Evolutionary conservation across 2,329 filamentous ascomycete species (phyloP).

Genomic region (Mollisia scopiformis): DNA sequence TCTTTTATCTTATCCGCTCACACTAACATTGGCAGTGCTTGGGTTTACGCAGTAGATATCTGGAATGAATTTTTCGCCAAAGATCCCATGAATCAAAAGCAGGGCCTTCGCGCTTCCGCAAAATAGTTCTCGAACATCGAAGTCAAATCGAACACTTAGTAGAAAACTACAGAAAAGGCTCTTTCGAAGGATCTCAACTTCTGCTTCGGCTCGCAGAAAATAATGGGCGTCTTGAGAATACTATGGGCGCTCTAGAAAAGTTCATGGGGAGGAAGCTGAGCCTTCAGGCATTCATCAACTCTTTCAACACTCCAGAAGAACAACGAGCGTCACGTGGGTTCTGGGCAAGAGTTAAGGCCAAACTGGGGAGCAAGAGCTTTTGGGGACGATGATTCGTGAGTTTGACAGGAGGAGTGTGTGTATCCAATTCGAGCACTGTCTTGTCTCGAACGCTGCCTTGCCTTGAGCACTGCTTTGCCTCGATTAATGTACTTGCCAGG

Average conservation of each 20-base stretch:
- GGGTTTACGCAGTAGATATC: not conserved
- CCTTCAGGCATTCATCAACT: not conserved
- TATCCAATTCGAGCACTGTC: too few species aligned
- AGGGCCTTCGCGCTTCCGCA: not conserved
- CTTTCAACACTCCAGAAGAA: not conserved
- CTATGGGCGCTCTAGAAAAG: not conserved
- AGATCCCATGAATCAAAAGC: not conserved
- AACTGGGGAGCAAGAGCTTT: not conserved
- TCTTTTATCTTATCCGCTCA: too few species aligned
- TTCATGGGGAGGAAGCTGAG: slow-evolving; percentile 1
- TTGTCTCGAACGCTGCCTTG: too few species aligned
- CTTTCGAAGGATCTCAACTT: not conserved
- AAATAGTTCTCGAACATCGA: slow-evolving; percentile 4
- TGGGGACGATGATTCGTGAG: too few species aligned
- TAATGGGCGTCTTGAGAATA: not conserved
- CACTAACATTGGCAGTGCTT: not conserved
- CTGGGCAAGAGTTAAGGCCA: not conserved
- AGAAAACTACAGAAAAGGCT: not conserved
- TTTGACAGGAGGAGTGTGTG: too few species aligned
- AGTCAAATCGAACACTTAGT: not conserved
- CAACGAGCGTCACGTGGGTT: not conserved
- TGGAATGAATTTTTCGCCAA: not conserved
- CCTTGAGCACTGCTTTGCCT: too few species aligned
- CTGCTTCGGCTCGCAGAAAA: not conserved
- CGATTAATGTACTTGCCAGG: too few species aligned